Base-by-base conservation (phyloP, 2,329 filamentous ascomycete genomes). In the Aureobasidium sp. region DNA sequence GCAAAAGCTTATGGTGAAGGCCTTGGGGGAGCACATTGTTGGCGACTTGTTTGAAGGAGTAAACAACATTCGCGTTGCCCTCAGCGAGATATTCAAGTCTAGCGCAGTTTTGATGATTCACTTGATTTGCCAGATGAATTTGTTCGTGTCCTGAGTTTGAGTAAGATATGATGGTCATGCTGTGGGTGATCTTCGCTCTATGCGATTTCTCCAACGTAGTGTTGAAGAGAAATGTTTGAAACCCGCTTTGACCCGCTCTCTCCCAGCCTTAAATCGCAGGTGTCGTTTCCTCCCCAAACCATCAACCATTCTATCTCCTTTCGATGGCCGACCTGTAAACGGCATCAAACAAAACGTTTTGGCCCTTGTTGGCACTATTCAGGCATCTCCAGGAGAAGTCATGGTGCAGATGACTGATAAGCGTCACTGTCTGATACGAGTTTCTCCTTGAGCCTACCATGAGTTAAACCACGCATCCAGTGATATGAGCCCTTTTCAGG, bases 21-120 rank as follows among this genome's bases (percentile, higher is more conserved):
- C 52, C 51, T 13, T 39, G 5, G 5, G 67, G 69, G 7, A 63
- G 55, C 8, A 59, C 59, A 12, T 47, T 52, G n/a, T 60, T 46
- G 29, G 43, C 43, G 20, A 51, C 53, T 15, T 62, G n/a, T 5
- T 62, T 59, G 6, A 74, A 68, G 1, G 65, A 63, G 64, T 71
- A 73, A 37, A 75, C 66, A 51, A 74, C 65, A 63, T 75, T 75
- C 12, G 73, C 73, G 46, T 72, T 72, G 56, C 73, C 73, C 68
- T 74, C 73, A 51, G 71, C 69, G n/a, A 73, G 66, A 55, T 74
- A 74, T 20, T 71, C 66, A 46, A 73, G 63, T 17, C 36, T 46
- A 9, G 57, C 62, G 2, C 43, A 39, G 4, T 17, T 20, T 8
- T 32, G 29, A 24, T 32, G 5, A 3, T 39, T 39, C 10, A 3